Percentiles rank a stretch among this genome's conserved stretches.
Conservation (phyloP, 2,329 filamentous ascomycete species). For the Ascochyta fabae region DNA sequence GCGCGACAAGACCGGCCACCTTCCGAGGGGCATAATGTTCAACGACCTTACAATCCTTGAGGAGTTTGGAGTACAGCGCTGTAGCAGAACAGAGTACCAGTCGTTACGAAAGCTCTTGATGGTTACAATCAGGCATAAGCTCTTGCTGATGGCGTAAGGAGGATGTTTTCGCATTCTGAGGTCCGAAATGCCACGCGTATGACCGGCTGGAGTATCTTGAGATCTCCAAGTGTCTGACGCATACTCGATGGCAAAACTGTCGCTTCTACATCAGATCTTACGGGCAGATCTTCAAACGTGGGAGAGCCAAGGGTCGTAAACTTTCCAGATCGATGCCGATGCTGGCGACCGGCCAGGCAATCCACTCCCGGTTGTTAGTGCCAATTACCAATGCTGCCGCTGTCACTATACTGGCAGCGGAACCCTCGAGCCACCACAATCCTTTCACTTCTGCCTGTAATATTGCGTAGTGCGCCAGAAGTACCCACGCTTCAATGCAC, state of each 20-base stretch:
- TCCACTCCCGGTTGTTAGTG: conserved; percentile 29
- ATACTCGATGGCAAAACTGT: neutral
- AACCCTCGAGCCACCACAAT: conserved; percentile 31
- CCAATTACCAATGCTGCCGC: conserved; percentile 34
- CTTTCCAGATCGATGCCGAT: conserved; percentile 27
- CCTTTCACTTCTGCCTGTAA: conserved; percentile 21
- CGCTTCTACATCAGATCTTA: neutral
- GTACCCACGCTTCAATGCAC: conserved; percentile 34
- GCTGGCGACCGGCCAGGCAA: conserved; percentile 32
- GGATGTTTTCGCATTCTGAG: neutral
- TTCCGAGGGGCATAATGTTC: neutral
- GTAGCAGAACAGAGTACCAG: neutral
- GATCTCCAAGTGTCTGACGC: neutral
- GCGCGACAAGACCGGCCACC: neutral
- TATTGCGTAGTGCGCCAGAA: conserved; percentile 39
- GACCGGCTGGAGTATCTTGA: neutral
- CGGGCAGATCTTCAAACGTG: neutral
- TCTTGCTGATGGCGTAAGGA: neutral
- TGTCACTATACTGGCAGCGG: conserved; percentile 25
- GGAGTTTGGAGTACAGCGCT: neutral
- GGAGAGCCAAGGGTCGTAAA: conserved; percentile 8
- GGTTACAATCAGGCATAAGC: neutral
- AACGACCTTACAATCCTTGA: neutral
- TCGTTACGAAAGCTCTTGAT: neutral
- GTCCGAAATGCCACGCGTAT: neutral